Conservation (phyloP, 1,284 basidiomycete species). For the Apiotrichum brassicae region DNA sequence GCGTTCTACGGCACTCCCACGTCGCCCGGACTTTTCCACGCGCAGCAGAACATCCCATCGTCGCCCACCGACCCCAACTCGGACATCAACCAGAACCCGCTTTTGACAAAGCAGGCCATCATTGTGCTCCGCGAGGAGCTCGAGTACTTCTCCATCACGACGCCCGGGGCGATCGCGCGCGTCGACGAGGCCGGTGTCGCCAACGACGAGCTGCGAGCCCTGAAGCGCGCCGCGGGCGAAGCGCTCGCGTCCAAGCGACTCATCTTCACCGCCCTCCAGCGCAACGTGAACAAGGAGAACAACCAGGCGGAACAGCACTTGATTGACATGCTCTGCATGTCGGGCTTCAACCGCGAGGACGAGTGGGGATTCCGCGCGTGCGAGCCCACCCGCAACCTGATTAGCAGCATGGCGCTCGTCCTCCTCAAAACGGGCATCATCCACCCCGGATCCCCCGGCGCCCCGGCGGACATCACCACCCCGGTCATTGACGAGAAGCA, state of each 20-base stretch:
- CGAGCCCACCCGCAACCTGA: conserved; percentile 92
- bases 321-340: conserved; percentile 99
- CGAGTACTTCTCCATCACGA: conserved; percentile 86
- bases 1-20: conserved; percentile 83
- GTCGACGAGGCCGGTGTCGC: conserved; percentile 70
- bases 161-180: conserved; percentile 45
- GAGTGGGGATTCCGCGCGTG: conserved; percentile 94
- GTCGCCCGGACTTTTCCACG: conserved; percentile 64
- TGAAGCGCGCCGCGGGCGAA: conserved; percentile 77
- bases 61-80: conserved; percentile 26
- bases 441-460: conserved; percentile 51
- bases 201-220: conserved; percentile 64
- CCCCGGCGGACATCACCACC: conserved; percentile 17
- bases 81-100: conserved; percentile 65
- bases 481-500: conserved; percentile 70
- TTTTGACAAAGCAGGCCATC: conserved; percentile 94
- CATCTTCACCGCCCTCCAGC: conserved; percentile 95
- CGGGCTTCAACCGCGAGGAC: conserved; percentile 93
- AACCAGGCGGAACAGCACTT: conserved; percentile 98
- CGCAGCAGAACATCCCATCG: conserved; percentile 71
- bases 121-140: conserved; percentile 97
- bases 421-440: conserved; percentile 94
- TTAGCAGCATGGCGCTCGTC: conserved; percentile 95
- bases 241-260: conserved; percentile 81
- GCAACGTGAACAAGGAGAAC: conserved; percentile 99